Percentiles rank a stretch among this genome's conserved stretches.
Evolutionary conservation across 2,329 filamentous ascomycete species (phyloP).

Genomic region (Clarireedia paspali): DNA sequence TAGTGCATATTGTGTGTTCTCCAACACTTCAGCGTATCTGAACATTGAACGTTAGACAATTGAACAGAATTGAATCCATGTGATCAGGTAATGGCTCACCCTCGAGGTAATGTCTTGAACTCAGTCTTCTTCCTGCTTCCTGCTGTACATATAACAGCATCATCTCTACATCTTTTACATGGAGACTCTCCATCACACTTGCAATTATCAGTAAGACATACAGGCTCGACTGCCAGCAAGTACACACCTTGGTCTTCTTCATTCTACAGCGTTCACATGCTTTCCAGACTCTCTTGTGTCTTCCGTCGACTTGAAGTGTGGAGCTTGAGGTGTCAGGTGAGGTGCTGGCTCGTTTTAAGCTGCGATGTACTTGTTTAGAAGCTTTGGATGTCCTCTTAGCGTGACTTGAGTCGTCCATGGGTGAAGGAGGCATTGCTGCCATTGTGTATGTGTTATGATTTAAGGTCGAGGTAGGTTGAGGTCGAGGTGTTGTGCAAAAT

Average conservation of each 20-base stretch:
- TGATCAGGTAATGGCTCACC: constrained; percentile 34
- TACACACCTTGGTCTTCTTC: constrained; percentile 59
- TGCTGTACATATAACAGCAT: constrained; percentile 55
- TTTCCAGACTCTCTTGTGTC: constrained; percentile 37
- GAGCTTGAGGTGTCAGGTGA: background rate
- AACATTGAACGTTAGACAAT: background rate
- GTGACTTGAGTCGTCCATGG: background rate
- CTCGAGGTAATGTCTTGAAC: constrained; percentile 57
- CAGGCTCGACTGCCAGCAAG: background rate
- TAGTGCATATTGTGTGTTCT: constrained; percentile 57
- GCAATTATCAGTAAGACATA: constrained; percentile 5
- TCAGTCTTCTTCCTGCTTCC: constrained; percentile 60
- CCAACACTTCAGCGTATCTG: constrained; percentile 57
- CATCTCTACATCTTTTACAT: constrained; percentile 59
- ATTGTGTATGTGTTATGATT: background rate
- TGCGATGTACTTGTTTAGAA: background rate
- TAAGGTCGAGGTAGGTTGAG: background rate
- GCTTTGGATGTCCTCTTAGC: background rate
- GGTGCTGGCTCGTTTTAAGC: background rate
- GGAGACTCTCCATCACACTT: constrained; percentile 60
- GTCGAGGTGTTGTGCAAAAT: background rate
- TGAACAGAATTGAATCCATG: constrained; percentile 3
- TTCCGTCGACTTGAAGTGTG: background rate
- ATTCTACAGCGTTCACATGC: constrained; percentile 59
- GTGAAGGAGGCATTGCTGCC: background rate